Base-by-base conservation (phyloP, 2,329 filamentous ascomycete species). In the Fusarium sublunatum region DNA sequence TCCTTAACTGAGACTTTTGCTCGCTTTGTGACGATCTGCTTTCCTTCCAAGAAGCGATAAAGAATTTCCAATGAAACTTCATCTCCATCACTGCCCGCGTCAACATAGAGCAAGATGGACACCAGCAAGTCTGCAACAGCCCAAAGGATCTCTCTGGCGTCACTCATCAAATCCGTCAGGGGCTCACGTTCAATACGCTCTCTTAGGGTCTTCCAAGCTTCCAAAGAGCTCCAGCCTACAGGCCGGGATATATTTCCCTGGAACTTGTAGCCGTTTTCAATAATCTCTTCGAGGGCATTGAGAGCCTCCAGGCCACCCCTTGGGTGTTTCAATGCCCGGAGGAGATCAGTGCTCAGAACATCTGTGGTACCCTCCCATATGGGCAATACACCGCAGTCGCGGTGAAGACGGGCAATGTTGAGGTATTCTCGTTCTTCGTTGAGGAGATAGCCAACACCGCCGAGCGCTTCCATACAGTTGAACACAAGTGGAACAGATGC, bases 351-450 rank as follows among this genome's bases (percentile, higher is more conserved):
- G 5, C 86, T 85, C 52, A 92, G 79, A 6, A 92, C 87, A 67
- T 91, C 88, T 0, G 88, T 91, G 0, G 90, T 92, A 1, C 89
- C 88, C 73, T 91, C 88, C 87, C 88, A 91, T 44, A 92, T 91
- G 12, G 84, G 82, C 46, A 86, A 76, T 3, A 91, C 89, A 7
- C 76, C 79, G 2, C 82, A 85, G 66, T 92, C 89, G 7, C 90
- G 83, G 67, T 87, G 86, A 1, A 91, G 77, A 7, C 88, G 82
- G 0, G 88, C 83, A 4, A 92, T 76, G 68, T 92, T 92, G 54
- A 91, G 77, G 34, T 86, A 82, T 45, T 87, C 86, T 55, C 86
- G 84, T 56, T 86, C 83, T 34, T 83, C 79, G 65, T 89, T 89
- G 68, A 87, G 80, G 24, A 88, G 81, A 65, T 90, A 91, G 0